phyloP scores from a whole-genome alignment of 1,139 yeast species.

The Kurtzmaniella quercitrusa region DNA sequence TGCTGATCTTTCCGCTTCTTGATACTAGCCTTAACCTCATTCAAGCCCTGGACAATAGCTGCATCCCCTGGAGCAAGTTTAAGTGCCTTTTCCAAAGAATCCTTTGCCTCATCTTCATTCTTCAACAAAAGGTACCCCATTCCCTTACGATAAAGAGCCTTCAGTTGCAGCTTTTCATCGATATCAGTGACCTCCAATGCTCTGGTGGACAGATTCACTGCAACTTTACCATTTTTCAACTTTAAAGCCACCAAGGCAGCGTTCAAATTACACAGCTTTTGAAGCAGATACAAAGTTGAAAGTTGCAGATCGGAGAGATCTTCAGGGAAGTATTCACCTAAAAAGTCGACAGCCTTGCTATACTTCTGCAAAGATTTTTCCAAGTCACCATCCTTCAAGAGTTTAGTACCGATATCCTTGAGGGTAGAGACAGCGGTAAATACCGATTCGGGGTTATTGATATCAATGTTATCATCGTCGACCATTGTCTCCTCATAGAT shows the following conservation, averaged over 20 bases:
- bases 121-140: constrained; percentile 61
- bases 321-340: constrained; percentile 71
- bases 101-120: constrained; percentile 69
- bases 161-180: constrained; percentile 68
- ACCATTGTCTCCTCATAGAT: constrained; percentile 70
- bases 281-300: constrained; percentile 46
- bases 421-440: constrained; percentile 61
- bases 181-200: constrained; percentile 63
- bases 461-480: constrained; percentile 67
- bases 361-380: constrained; percentile 63
- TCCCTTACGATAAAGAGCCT: constrained; percentile 85
- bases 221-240: constrained; percentile 50
- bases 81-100: constrained; percentile 64
- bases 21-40: constrained; percentile 51
- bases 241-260: constrained; percentile 74
- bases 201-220: constrained; percentile 56
- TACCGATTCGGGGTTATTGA: constrained; percentile 57
- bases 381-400: constrained; percentile 62
- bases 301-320: constrained; percentile 56
- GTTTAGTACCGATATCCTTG: constrained; percentile 74
- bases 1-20: constrained; percentile 62
- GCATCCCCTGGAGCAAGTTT: constrained; percentile 67
- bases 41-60: constrained; percentile 65
- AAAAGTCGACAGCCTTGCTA: constrained; percentile 61
- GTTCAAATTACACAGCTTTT: constrained; percentile 64